Base-by-base conservation (phyloP, 257 asterid genomes). In the Solanum verrucosum region DNA sequence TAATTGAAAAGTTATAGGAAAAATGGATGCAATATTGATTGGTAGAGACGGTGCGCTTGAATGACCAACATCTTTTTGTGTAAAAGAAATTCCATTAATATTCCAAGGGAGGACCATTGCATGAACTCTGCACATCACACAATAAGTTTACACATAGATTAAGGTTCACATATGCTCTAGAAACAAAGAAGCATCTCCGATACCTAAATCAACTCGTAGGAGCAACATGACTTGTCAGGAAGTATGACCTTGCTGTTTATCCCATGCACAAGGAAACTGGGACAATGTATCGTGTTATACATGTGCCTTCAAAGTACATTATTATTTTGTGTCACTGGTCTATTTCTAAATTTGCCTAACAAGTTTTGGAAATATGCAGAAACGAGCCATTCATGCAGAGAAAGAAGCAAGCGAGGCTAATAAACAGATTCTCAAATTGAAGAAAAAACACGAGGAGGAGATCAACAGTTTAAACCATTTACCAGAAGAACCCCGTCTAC, bases 331-430 rank as follows among this genome's bases (percentile, higher is more conserved):
- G 67, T 79, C 67, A 8, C 35, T 18, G 40, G 37, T 44, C 16
- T 27, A 65, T 82, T 49, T 82, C 70, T 49, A 49, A 49, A 29
- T 14, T 82, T 4, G 2, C 86, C 44, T 82, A 82, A 82, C 31
- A 49, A 29, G 86, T 82, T 82, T 46, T 2, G 11, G 70, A 29
- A 60, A 33, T 89, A 42, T 91, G 96, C 96, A 97, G 99, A 93
- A 89, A 71, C 95, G 97, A 88, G 98, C 98, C 75, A 86, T 79
- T 67, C 86, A 90, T 86, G 98, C 98, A 1, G 98, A 95, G 91
- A 93, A 88, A 88, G 98, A 95, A 88, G 92, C 96, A 15, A 91
- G 87, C 85, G 91, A 87, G 86, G 94, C 98, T 25, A 92, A 94
- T 91, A 92, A 90, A 89, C 93, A 95, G 92, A 90, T 95, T 10